Base-by-base conservation (phyloP, 2,329 filamentous ascomycete species). In the Keithomyces neogunnii region DNA sequence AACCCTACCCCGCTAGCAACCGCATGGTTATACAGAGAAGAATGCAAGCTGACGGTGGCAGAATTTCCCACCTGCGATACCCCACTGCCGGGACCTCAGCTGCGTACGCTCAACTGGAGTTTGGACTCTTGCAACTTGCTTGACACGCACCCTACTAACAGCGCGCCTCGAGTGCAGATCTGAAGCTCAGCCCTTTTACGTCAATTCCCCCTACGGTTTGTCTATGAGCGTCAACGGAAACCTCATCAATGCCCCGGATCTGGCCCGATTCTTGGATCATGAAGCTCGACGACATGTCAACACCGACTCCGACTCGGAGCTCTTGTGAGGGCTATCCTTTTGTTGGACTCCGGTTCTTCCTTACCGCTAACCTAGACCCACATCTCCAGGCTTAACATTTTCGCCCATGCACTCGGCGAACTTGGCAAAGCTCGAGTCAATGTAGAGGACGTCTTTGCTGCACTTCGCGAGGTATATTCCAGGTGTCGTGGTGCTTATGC, bases 111-210 rank as follows among this genome's bases (percentile, higher is more conserved):
- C 35, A 26, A 33, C 19, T 19, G 19, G 19, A 19, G 19, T 19
- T 19, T 19, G 19, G 19, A 19, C 19, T 19, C 19, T 19, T 19
- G 19, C 19, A 19, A 19, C 19, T 19, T 19, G 19, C 19, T 19
- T 19, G 19, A 19, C 19, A 19, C 19, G 19, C 19, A 19, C 19
- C 19, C 19, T 19, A 19, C 19, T 19, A 19, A 19, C 19, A 19
- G 19, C 19, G 19, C 19, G 19, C 38, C 38, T 40, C 8, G 30
- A 50, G 13, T 53, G 53, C 53, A 92, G 89, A 62, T 84, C 89
- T 6, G 89, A 96, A 69, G 88, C 89, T 9, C 90, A 96, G 69
- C 91, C 91, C 0, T 95, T 96, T 69, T 96, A 93, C 65, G 89
- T 65, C 61, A 95, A 95, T 73, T 81, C 77, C 51, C 89, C 88